These are phyloP conservation scores for Saturnispora zaruensis DNA, from an alignment of 805 yeast genomes.

Conservation along the genomic window DNA sequence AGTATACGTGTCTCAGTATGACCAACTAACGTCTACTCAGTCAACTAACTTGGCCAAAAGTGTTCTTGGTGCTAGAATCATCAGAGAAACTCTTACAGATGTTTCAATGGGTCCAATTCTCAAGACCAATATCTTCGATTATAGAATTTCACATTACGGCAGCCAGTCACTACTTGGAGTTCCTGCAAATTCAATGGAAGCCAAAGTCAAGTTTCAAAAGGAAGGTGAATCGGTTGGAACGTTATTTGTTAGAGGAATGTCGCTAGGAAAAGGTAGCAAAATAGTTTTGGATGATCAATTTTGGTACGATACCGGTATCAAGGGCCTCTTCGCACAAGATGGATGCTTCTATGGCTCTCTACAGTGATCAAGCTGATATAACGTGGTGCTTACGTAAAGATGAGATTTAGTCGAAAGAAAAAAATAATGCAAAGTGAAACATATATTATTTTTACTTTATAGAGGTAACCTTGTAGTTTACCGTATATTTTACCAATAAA, in stretches of 20 bases:
- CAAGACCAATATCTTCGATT: constrained; percentile 53
- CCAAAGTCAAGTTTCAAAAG: constrained; percentile 37
- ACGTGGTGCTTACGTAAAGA: neutral
- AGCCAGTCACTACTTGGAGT: constrained; percentile 41
- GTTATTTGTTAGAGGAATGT: constrained; percentile 55
- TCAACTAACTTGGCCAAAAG: constrained; percentile 36
- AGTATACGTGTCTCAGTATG: constrained; percentile 29
- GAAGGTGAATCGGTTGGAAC: constrained; percentile 39
- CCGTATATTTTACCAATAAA: neutral
- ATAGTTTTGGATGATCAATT: constrained; percentile 36
- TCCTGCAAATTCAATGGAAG: constrained; percentile 49
- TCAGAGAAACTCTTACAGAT: constrained; percentile 39
- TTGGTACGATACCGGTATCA: constrained; percentile 39
- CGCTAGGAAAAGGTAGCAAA: constrained; percentile 40
- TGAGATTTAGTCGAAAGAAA: neutral
- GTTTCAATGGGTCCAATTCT: constrained; percentile 51
- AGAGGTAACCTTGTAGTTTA: neutral
- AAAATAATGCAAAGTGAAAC: neutral
- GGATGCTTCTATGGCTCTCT: constrained; percentile 52
- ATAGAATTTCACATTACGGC: constrained; percentile 37
- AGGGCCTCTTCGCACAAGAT: constrained; percentile 59
- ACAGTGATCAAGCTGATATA: neutral
- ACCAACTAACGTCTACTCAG: constrained; percentile 13
- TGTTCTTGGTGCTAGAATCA: constrained; percentile 39
- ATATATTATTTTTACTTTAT: neutral